Conservation (phyloP, 192 early-diverging fungal species). For the Pecoramyces ruminantium region DNA sequence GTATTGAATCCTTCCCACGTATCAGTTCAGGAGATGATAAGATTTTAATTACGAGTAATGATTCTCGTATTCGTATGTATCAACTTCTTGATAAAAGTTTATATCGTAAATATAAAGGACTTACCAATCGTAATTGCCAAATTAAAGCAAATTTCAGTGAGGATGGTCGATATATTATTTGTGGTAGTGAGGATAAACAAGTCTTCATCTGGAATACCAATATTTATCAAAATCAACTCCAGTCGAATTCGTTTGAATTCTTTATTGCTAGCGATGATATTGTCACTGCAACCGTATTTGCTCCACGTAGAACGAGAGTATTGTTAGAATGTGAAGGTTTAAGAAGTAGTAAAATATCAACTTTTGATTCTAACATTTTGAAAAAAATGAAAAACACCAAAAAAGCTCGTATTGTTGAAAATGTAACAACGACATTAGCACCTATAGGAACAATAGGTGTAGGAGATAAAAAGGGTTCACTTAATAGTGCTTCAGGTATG, state of each 20-base stretch:
- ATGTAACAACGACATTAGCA: neutral
- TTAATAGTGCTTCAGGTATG: neutral
- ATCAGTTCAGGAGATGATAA: neutral
- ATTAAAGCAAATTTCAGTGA: neutral
- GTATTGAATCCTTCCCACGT: neutral
- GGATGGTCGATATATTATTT: neutral
- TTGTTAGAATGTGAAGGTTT: neutral
- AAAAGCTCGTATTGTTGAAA: neutral
- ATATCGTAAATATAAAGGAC: neutral
- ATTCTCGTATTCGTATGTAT: neutral
- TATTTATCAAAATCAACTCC: neutral
- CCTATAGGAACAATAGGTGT: neutral
- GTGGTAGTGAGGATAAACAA: conserved; percentile 1
- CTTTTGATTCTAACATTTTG: neutral
- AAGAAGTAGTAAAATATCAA: neutral
- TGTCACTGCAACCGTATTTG: neutral
- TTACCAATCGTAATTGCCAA: neutral
- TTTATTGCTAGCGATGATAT: neutral
- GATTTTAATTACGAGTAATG: conserved; percentile 1
- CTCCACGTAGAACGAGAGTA: neutral
- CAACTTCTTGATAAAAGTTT: neutral
- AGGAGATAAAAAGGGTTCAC: neutral
- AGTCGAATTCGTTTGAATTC: neutral
- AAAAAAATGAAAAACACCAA: neutral
- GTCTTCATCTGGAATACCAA: neutral